Base-by-base conservation (phyloP, 2,329 filamentous ascomycete genomes). In the Botrytis medusae region DNA sequence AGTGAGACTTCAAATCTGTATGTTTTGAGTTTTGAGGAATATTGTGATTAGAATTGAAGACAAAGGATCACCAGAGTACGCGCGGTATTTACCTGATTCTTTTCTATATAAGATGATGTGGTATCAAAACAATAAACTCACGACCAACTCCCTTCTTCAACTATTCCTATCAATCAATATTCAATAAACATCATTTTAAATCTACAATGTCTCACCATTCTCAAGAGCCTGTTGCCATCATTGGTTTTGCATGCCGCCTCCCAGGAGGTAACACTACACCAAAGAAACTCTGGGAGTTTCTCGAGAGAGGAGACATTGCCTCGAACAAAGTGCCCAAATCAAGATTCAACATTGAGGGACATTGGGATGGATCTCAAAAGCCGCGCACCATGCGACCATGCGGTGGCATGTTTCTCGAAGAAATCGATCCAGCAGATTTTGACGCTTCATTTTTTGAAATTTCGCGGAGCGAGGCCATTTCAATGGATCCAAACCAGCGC, bases 241-340 rank as follows among this genome's bases (percentile, higher is more conserved):
- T 85, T n/a, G 83, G 83, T 1, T 79, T 82, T 64, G 80, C 82
- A 10, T 82, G 82, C 63, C 83, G 81, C 69, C 76, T 84, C 0
- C 83, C 83, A 0, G 81, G 83, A 46, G 79, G 78, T 48, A 42
- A 78, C 2, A 79, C 80, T 25, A 74, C 76, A 7, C 74, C 81
- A 1, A 76, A 78, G 9, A 80, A 80, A 32, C 78, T 83, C 59
- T 83, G 82, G 82, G 73, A 81, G 1, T 70, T 84, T 16, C 71
- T 94, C 32, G 88, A 90, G 80, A 89, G 91, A 80, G 92, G 92
- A 18, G 86, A 93, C 9, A 91, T 93, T 79, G 92, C 93, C 40
- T 90, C 92, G 79, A 87, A 82, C 60, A 81, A 82, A 74, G 79
- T 84, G 8, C 91, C 92, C 1, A 80, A 87, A 2, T 89, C 93